Base-by-base conservation (phyloP, 208 protist species). In the Wallacemonas sp. region DNA sequence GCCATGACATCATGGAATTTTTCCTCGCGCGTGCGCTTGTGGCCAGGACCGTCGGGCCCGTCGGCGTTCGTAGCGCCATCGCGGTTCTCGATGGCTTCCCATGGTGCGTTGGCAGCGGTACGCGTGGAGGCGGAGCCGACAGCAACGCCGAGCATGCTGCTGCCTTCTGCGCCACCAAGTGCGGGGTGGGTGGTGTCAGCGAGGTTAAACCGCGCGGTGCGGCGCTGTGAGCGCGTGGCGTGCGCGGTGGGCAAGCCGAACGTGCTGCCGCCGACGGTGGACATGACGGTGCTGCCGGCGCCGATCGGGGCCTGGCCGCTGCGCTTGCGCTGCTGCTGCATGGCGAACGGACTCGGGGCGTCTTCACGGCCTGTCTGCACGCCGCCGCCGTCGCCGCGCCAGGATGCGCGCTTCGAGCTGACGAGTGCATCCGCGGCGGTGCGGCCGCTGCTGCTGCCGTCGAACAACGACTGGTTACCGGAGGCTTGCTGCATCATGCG, bases 1-100 rank as follows among this genome's bases (percentile, higher is more conserved):
- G 76, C 46, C 37, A 94, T 59, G 64, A 92, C 71, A 39, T 91
- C 83, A 6, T 71, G 72, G 59, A 94, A 92, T 2, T 72, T 65
- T 73, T 92, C 86, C 39, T 69, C 76, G 8, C 77, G 71, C 2
- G 73, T 81, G 54, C 80, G 61, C 65, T 87, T 81, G 6, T 63
- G 46, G 21, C 64, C 69, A 21, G 71, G 63, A 29, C 26, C 68
- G 1, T 70, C 65, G 26, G 63, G 69, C 37, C 54, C 73, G 4
- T 44, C 46, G 12, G 60, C 65, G 24, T 61, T 54, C n/a, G n/a
- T n/a, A n/a, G n/a, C n/a, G 22, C 19, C 58, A 27, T 19, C 64
- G 27, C 62, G 39, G 13, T 65, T 44, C 21, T 66, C 69, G 24
- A 34, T 33, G n/a, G 30, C 30, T 4, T 39, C n/a, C 50, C 50